Conservation (phyloP, 2,329 filamentous ascomycete genomes). For the Aspergillus neoniger region DNA sequence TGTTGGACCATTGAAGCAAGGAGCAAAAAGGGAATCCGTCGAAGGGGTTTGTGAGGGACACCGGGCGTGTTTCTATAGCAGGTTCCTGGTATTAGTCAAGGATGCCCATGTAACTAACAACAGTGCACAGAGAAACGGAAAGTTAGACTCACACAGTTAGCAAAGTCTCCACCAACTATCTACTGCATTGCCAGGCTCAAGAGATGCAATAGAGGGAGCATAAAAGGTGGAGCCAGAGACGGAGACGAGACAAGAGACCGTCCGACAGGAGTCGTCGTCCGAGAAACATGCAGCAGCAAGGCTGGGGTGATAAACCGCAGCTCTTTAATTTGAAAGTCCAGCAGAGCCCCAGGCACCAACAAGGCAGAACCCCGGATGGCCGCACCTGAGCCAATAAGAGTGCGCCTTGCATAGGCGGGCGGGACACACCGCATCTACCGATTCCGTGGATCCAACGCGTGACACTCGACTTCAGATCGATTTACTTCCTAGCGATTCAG, state of each 20-base stretch:
- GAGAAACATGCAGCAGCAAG: slow-evolving; percentile 35
- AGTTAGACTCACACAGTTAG: slow-evolving; percentile 32
- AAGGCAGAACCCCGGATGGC: slow-evolving; percentile 28
- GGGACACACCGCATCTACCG: slow-evolving; percentile 3
- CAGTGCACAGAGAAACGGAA: slow-evolving; percentile 1
- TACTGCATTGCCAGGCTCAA: slow-evolving; percentile 18
- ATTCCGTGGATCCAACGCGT: background rate
- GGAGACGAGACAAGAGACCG: slow-evolving; percentile 26
- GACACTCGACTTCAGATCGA: too few relatives aligned
- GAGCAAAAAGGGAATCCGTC: slow-evolving; percentile 15
- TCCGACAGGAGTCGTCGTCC: slow-evolving; percentile 36
- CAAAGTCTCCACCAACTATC: slow-evolving; percentile 26
- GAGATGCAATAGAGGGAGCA: slow-evolving; percentile 17
- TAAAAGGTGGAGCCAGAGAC: slow-evolving; percentile 23
- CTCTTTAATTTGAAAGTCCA: slow-evolving; percentile 25
- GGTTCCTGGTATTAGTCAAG: slow-evolving; percentile 13
- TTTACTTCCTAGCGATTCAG: background rate
- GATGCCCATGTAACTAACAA: slow-evolving; percentile 5
- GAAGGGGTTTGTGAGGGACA: slow-evolving; percentile 6
- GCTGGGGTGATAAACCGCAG: slow-evolving; percentile 23
- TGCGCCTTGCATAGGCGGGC: background rate
- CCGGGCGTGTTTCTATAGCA: slow-evolving; percentile 18
- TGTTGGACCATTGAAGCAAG: slow-evolving; percentile 17
- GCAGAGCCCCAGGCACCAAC: slow-evolving; percentile 32
- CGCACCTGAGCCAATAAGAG: slow-evolving; percentile 16